phyloP scores from a whole-genome alignment of 2,329 filamentous ascomycete genomes.

The Aspergillus fumigatiaffinis region DNA sequence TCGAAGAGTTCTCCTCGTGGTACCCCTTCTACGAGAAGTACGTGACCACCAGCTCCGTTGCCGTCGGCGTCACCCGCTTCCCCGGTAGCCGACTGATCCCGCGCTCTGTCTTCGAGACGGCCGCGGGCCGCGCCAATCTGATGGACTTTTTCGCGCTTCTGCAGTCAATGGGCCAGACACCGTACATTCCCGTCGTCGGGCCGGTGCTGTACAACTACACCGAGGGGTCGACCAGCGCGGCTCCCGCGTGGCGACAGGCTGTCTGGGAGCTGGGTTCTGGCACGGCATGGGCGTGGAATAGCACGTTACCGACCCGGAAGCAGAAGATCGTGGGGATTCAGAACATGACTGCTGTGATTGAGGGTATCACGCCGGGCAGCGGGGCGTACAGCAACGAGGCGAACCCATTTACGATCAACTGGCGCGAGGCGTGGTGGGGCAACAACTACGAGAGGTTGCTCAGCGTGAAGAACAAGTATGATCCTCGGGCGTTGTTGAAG shows the following conservation, averaged over 20 bases:
- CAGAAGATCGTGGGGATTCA: constrained; percentile 9
- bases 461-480: constrained; percentile 18
- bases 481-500: constrained; percentile 12
- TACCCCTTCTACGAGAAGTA: constrained; percentile 16
- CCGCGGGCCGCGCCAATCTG: constrained; percentile 10
- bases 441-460: constrained; percentile 17
- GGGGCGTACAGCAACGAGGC: constrained; percentile 18
- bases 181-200: constrained; percentile 16
- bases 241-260: constrained; percentile 17
- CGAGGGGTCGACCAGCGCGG: constrained; percentile 12
- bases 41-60: constrained; percentile 13
- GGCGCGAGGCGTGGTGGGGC: constrained; percentile 18
- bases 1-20: constrained; percentile 17
- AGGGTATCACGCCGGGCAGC: constrained; percentile 12
- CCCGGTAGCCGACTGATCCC: constrained; percentile 17
- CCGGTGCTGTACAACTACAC: constrained; percentile 16
- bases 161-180: constrained; percentile 5
- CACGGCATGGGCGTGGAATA: constrained; percentile 13
- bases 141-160: constrained; percentile 10
- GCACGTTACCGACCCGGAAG: constrained; percentile 9
- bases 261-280: constrained; percentile 14
- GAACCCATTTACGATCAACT: constrained; percentile 15
- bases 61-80: constrained; percentile 15
- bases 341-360: constrained; percentile 11
- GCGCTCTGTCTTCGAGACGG: constrained; percentile 12